Evolutionary conservation across 78 protist species (phyloP).

Genomic region (Emiliania huxleyi): DNA sequence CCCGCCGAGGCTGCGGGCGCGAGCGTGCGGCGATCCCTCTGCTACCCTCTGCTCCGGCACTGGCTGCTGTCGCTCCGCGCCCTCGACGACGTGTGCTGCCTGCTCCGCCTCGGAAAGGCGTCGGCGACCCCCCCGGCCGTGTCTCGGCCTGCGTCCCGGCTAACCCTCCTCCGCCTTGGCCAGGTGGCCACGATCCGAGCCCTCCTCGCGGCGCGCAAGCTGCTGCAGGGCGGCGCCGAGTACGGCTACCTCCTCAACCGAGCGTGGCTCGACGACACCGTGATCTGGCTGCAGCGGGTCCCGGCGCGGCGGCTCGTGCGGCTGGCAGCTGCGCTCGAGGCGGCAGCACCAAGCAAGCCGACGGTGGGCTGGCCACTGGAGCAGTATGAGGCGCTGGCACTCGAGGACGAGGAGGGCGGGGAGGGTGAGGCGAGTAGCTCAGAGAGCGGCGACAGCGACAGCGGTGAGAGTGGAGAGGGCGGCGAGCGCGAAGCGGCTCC

Average conservation of each 20-base stretch:
- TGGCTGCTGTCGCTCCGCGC: neutral
- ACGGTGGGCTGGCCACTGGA: neutral
- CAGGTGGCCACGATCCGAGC: too few species aligned
- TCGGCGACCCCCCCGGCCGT: neutral
- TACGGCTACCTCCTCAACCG: neutral
- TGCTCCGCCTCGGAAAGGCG: neutral
- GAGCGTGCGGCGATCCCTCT: constrained; percentile 25
- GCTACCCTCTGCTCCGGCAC: constrained; percentile 53
- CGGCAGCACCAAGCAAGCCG: neutral
- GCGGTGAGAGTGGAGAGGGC: neutral
- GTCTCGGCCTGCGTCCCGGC: too few species aligned
- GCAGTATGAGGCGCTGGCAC: neutral
- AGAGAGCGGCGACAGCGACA: neutral
- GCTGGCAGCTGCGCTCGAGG: neutral
- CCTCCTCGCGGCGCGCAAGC: neutral
- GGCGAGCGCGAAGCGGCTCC: too few species aligned
- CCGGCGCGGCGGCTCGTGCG: neutral
- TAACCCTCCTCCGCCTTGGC: neutral
- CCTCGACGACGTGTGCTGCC: constrained; percentile 12
- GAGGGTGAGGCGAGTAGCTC: neutral
- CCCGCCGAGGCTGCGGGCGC: neutral
- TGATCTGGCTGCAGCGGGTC: constrained; percentile 42
- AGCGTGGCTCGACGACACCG: constrained; percentile 8
- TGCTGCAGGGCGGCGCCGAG: neutral
- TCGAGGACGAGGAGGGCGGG: neutral